Evolutionary conservation across 2,329 filamentous ascomycete species (phyloP).

Genomic region (Aureobasidium sp.): DNA sequence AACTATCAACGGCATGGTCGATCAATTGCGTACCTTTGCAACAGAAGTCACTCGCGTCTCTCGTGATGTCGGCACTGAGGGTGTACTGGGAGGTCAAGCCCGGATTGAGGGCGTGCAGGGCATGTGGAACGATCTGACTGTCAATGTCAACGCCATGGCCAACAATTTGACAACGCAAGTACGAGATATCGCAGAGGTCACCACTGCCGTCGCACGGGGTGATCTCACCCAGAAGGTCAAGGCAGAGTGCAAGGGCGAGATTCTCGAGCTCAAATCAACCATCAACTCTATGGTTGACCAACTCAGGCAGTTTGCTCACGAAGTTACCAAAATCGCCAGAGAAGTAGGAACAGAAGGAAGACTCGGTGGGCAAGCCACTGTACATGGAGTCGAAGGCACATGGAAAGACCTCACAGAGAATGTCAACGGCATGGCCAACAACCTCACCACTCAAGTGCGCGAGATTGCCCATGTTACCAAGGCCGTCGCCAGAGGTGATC

Average conservation of each 20-base stretch:
- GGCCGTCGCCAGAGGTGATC: conserved; percentile 42
- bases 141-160: conserved; percentile 47
- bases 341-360: conserved; percentile 45
- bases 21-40: conserved; percentile 55
- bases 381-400: conserved; percentile 44
- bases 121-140: conserved; percentile 58
- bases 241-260: conserved; percentile 44
- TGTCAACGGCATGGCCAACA: conserved; percentile 46
- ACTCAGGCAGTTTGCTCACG: conserved; percentile 43
- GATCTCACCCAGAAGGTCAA: conserved; percentile 44
- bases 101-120: conserved; percentile 57
- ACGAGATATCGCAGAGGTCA: conserved; percentile 45
- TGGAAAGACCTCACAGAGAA: conserved; percentile 48
- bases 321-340: conserved; percentile 44
- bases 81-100: conserved; percentile 54
- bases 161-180: conserved; percentile 45
- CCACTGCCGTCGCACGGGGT: conserved; percentile 43
- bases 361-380: conserved; percentile 43
- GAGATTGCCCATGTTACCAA: conserved; percentile 46
- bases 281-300: conserved; percentile 48
- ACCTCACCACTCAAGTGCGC: conserved; percentile 42
- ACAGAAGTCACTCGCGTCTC: conserved; percentile 57
- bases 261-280: conserved; percentile 42
- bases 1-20: conserved; percentile 66
- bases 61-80: conserved; percentile 55